Percentiles rank a stretch among this genome's conserved stretches.
Evolutionary conservation across 169 alveolate species (phyloP).

Genomic region (Plasmodium reichenowi): DNA sequence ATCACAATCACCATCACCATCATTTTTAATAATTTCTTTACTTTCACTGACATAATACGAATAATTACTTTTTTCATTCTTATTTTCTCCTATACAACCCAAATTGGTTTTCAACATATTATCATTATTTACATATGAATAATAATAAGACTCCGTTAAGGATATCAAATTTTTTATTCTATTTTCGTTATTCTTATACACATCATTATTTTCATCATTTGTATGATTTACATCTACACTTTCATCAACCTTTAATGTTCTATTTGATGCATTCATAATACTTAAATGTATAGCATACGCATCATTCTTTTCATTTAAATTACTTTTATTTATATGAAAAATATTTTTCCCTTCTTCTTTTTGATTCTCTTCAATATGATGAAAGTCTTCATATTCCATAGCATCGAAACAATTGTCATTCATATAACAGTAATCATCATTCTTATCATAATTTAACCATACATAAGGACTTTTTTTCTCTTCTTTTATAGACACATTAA

Average conservation of each 20-base stretch:
- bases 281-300: slow-evolving; percentile 59
- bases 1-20: background rate
- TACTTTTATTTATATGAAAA: slow-evolving; percentile 19
- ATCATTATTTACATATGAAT: slow-evolving; percentile 30
- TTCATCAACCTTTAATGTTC: slow-evolving; percentile 5
- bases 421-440: slow-evolving; percentile 30
- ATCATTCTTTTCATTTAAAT: slow-evolving; percentile 32
- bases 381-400: slow-evolving; percentile 68
- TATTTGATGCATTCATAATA: slow-evolving; percentile 66
- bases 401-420: slow-evolving; percentile 73
- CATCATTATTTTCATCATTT: slow-evolving; percentile 30
- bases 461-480: slow-evolving; percentile 45
- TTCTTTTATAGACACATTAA: background rate
- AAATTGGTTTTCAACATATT: background rate
- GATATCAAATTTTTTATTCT: slow-evolving; percentile 37
- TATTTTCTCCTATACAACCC: background rate
- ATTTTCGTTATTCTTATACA: slow-evolving; percentile 51
- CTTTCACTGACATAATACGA: slow-evolving; percentile 23
- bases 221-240: background rate
- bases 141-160: slow-evolving; percentile 31
- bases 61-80: slow-evolving; percentile 25
- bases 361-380: slow-evolving; percentile 11
- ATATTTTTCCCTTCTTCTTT: slow-evolving; percentile 14
- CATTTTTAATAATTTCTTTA: background rate
- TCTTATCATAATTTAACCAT: slow-evolving; percentile 39